Conservation (phyloP, 768 basidiomycete species). For the Boletus huronensis region DNA sequence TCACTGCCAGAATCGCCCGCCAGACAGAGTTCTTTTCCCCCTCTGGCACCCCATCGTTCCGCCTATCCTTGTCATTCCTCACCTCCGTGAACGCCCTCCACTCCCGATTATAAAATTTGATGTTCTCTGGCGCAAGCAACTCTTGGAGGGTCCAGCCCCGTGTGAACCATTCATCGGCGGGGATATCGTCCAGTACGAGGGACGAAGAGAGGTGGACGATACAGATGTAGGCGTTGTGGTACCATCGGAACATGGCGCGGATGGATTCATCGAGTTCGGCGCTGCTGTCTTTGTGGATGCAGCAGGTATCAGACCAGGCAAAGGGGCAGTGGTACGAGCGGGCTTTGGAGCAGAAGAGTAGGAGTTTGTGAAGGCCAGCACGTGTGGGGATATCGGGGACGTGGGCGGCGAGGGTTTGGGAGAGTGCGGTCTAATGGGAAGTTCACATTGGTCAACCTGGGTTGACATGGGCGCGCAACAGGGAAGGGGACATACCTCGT, state of each 20-base stretch:
- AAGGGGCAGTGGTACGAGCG: conserved; percentile 3
- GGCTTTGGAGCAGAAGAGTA: conserved; percentile 11
- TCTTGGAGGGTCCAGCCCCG: conserved; percentile 17
- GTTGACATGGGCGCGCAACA: neutral
- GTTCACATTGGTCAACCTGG: no score
- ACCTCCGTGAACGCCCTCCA: conserved; percentile 4
- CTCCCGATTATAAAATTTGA: conserved; percentile 15
- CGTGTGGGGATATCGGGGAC: neutral
- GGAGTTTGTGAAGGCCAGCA: conserved; percentile 6
- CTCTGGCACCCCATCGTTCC: neutral
- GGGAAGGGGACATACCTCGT: neutral
- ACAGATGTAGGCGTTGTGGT: conserved; percentile 16
- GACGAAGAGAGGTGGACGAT: conserved; percentile 15
- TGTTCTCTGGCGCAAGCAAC: conserved; percentile 15
- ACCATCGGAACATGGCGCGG: conserved; percentile 28
- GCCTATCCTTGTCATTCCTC: conserved; percentile 5
- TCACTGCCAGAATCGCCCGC: neutral
- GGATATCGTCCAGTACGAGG: conserved; percentile 8
- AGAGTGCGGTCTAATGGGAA: neutral
- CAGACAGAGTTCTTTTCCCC: neutral
- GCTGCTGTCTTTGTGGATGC: conserved; percentile 24
- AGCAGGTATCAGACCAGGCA: conserved; percentile 24
- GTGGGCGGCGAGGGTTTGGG: neutral
- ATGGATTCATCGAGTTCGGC: conserved; percentile 26
- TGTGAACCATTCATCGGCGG: conserved; percentile 19